Percentiles rank a stretch among this genome's conserved stretches.
Conservation (phyloP, 768 basidiomycete genomes). For the Agaricus blazei region DNA sequence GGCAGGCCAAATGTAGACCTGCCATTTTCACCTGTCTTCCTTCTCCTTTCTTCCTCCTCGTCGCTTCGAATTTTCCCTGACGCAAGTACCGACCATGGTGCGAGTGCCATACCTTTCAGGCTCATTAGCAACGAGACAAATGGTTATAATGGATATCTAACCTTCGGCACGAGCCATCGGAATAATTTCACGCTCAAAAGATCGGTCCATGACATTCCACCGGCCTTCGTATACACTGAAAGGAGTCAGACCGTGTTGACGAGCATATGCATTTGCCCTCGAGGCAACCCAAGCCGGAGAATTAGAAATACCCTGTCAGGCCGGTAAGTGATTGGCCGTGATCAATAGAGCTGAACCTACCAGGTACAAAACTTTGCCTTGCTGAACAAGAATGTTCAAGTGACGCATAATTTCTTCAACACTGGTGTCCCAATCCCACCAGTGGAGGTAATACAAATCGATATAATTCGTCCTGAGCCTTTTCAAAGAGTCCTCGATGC, state of each 20-base stretch:
- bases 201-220: slow-evolving; percentile 39
- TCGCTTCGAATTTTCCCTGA: slow-evolving; percentile 45
- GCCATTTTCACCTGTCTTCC: slow-evolving; percentile 26
- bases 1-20: slow-evolving; percentile 21
- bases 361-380: slow-evolving; percentile 46
- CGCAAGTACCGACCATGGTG: slow-evolving; percentile 26
- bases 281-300: slow-evolving; percentile 46
- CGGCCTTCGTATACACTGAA: slow-evolving; percentile 51
- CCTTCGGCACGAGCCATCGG: slow-evolving; percentile 37
- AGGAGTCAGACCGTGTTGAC: slow-evolving; percentile 40
- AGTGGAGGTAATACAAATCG: slow-evolving; percentile 29
- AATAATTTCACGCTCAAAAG: slow-evolving; percentile 51
- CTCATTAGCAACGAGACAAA: no score
- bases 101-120: slow-evolving; percentile 23
- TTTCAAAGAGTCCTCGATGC: slow-evolving; percentile 34
- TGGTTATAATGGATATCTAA: slow-evolving; percentile 13
- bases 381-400: slow-evolving; percentile 44
- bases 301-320: slow-evolving; percentile 31
- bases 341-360: slow-evolving; percentile 14
- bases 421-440: slow-evolving; percentile 46
- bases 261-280: slow-evolving; percentile 45
- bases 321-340: not conserved
- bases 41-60: slow-evolving; percentile 31
- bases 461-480: slow-evolving; percentile 37
- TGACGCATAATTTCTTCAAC: slow-evolving; percentile 54